Conservation (phyloP, 139 green algal genomes). For the Ostreobium quekettii region DNA sequence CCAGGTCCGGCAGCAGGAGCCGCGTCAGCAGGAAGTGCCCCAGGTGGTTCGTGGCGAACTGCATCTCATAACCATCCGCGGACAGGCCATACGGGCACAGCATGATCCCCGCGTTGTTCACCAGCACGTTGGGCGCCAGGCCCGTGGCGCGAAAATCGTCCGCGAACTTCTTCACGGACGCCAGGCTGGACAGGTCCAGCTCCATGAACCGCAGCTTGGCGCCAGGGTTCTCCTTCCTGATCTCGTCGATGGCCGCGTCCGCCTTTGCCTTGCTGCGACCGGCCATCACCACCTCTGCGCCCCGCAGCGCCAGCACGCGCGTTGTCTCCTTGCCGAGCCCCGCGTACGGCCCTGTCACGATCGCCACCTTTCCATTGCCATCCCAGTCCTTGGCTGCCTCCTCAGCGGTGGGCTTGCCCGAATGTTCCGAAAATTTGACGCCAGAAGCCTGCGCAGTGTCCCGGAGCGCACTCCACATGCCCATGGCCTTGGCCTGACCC, state of each 20-base stretch:
- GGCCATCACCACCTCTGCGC: conserved; percentile 50
- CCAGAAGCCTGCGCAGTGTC: no score
- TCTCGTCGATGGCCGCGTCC: conserved; percentile 23
- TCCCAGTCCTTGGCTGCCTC: conserved; percentile 19
- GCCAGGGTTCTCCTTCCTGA: no score
- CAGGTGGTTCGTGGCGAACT: conserved; percentile 42
- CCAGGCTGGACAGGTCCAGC: conserved; percentile 49
- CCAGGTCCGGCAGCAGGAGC: conserved; percentile 23
- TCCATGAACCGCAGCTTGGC: no score
- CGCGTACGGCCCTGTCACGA: conserved; percentile 59
- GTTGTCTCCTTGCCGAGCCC: conserved; percentile 44
- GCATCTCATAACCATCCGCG: conserved; percentile 28
- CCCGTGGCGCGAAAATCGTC: conserved; percentile 26
- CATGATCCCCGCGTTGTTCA: conserved; percentile 54
- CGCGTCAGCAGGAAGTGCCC: conserved; percentile 36
- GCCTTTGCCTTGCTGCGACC: conserved; percentile 48
- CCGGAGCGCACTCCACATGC: no score
- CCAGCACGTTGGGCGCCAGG: conserved; percentile 40
- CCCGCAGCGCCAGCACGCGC: conserved; percentile 37
- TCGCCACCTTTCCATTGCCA: conserved; percentile 30
- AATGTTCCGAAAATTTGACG: no score
- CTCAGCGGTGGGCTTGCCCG: conserved; percentile 22
- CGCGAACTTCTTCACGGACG: conserved; percentile 30
- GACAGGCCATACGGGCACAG: not conserved
- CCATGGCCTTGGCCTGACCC: no score